phyloP scores from a whole-genome alignment of 306 rosid genomes.

The Dryas drummondii region DNA sequence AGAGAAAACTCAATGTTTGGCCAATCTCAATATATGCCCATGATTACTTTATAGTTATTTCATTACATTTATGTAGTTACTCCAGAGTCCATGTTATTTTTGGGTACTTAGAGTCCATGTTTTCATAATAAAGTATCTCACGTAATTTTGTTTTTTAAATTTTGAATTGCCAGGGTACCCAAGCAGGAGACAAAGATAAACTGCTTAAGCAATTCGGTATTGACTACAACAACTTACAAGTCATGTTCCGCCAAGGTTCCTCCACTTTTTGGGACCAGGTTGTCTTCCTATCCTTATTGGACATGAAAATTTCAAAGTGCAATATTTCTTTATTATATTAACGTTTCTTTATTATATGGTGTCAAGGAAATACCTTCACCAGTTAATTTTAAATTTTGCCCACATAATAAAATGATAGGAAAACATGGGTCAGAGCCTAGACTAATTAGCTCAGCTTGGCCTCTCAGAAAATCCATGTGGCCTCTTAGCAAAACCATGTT shows the following conservation, averaged over 20 bases:
- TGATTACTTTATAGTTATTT: not conserved
- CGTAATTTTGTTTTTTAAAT: not conserved
- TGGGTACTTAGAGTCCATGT: too few species aligned
- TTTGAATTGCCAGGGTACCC: constrained; percentile 51
- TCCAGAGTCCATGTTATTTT: not conserved
- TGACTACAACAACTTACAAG: constrained; percentile 56
- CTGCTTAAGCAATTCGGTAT: constrained; percentile 58
- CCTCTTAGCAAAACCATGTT: not conserved
- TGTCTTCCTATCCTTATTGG: constrained; percentile 8
- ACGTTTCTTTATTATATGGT: not conserved
- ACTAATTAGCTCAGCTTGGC: too few species aligned
- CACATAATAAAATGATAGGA: not conserved
- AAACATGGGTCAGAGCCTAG: not conserved
- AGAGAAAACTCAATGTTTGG: too few species aligned
- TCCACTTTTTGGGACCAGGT: constrained; percentile 58
- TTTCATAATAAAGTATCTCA: too few species aligned
- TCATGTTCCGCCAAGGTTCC: constrained; percentile 74
- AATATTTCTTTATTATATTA: not conserved
- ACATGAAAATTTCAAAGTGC: not conserved
- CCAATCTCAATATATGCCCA: not conserved
- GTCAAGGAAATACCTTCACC: constrained; percentile 5
- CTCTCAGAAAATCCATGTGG: too few species aligned
- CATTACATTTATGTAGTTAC: not conserved
- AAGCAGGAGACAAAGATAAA: constrained; percentile 55
- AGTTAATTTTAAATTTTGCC: not conserved